Base-by-base conservation (phyloP, 2,329 filamentous ascomycete genomes). In the Penicillium oxalicum region DNA sequence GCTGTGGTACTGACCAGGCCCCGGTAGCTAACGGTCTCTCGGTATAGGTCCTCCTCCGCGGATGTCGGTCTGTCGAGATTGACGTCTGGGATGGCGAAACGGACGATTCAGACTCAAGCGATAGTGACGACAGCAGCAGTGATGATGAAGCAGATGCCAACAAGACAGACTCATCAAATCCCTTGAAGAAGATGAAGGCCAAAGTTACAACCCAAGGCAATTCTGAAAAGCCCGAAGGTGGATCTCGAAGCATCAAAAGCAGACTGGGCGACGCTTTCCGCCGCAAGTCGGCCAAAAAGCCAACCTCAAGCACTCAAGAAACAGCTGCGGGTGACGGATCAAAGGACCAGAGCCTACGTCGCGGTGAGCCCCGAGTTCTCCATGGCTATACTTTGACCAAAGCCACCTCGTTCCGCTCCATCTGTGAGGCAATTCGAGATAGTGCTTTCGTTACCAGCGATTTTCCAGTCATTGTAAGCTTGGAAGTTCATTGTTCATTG, bases 21-120 rank as follows among this genome's bases (percentile, higher is more conserved):
- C 29, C 3, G 7, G 4, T 32, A 7, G 11, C 29, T 32, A 32
- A 32, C 4, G 29, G 8, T 7, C 29, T 4, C 29, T 11, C 29
- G 38, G 11, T 25, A 42, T 59, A 88, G 79, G 85, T 87, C 9
- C 80, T 96, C 9, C 75, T 80, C 33, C 79, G 82, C 44, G 87
- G 88, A 41, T 95, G 91, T 62, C 83, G 91, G 52, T 96, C 90
- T 62, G 89, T 96, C 40, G 91, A 96, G 67, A 93, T 96, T 47
- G 91, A 96, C 63, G 89, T 96, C 3, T 95, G 91, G 87, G 88
- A 96, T 67, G 88, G 89, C 9, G 75, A 79, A 38, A 70, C 71
- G 7, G 72, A 67, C 18, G 69, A 70, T 1, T 62, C 66, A 11
- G 63, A 62, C 40, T 54, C 53, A 9, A 53, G 48, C 8, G 58